These are phyloP conservation scores for Candida anutae DNA, from an alignment of 1,139 yeast genomes.

Conservation along the genomic window DNA sequence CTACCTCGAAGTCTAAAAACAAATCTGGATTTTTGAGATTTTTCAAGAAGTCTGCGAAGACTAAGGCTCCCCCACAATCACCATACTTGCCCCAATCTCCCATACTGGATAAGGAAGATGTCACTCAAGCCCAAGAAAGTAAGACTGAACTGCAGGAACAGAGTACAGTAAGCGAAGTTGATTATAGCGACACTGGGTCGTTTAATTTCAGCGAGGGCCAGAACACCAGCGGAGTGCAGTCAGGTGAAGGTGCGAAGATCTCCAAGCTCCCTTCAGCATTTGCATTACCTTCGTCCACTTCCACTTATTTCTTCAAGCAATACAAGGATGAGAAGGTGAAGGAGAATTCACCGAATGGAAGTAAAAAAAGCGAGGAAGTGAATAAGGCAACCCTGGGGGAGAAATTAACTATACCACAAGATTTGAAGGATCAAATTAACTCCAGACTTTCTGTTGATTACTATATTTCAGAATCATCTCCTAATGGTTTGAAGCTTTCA, in stretches of 20 bases:
- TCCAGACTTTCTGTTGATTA: constrained; percentile 34
- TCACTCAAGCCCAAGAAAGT: too few species aligned
- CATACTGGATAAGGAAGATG: constrained; percentile 2
- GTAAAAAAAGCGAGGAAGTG: not conserved
- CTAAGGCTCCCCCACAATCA: constrained; percentile 4
- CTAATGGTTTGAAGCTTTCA: constrained; percentile 33
- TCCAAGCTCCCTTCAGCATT: constrained; percentile 36
- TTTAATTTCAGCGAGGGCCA: too few species aligned
- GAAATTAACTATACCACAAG: constrained; percentile 27
- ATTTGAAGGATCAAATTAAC: constrained; percentile 32
- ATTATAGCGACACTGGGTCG: not conserved
- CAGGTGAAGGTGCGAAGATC: too few species aligned
- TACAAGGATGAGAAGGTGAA: constrained; percentile 2
- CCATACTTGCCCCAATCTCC: constrained; percentile 13
- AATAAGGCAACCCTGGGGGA: not conserved
- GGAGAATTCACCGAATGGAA: constrained; percentile 6
- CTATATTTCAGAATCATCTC: constrained; percentile 27
- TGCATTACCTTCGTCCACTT: constrained; percentile 39
- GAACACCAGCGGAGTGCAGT: too few species aligned
- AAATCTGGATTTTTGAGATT: not conserved
- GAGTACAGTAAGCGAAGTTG: not conserved
- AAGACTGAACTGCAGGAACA: too few species aligned
- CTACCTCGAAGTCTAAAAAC: constrained; percentile 2
- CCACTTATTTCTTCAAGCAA: constrained; percentile 9
- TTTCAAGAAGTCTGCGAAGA: constrained; percentile 11